A percentile compares a stretch with the other conserved stretches of the same genome.
Evolutionary conservation across 2,329 filamentous ascomycete genomes (phyloP).

Genomic region (Dryadomyces quercus-mongolicae): DNA sequence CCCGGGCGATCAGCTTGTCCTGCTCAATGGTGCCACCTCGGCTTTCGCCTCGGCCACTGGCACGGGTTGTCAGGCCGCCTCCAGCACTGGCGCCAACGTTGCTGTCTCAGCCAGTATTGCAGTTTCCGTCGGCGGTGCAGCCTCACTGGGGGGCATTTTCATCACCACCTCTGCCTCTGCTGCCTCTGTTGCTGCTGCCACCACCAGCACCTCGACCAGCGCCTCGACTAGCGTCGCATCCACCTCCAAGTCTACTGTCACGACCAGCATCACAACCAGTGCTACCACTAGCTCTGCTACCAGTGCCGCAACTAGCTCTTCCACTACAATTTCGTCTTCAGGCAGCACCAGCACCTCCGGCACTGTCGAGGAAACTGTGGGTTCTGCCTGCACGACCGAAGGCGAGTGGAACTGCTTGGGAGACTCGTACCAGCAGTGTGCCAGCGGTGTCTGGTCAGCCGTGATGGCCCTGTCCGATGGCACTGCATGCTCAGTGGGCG

Average conservation of each 20-base stretch:
- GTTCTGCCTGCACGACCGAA: conserved; percentile 32
- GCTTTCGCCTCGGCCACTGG: conserved; percentile 19
- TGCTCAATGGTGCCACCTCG: conserved; percentile 26
- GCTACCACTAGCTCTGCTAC: neutral
- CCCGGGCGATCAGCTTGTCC: conserved; percentile 47
- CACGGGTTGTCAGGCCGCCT: conserved; percentile 15
- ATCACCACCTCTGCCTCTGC: neutral
- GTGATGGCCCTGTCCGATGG: conserved; percentile 29
- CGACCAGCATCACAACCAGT: neutral
- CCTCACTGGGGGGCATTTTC: neutral
- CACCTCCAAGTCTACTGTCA: conserved; percentile 7
- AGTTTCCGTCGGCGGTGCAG: conserved; percentile 4
- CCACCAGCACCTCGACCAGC: conserved; percentile 6
- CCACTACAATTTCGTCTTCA: conserved; percentile 1
- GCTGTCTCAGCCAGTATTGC: neutral
- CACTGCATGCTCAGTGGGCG: conserved; percentile 30
- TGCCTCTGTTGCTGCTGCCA: neutral
- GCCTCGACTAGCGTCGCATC: neutral
- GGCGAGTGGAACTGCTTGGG: conserved; percentile 39
- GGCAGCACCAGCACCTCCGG: conserved; percentile 8
- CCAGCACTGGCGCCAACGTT: conserved; percentile 11
- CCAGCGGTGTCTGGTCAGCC: conserved; percentile 32
- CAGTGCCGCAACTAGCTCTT: neutral
- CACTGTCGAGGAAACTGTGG: conserved; percentile 22
- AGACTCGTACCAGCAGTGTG: conserved; percentile 38